Evolutionary conservation across 345 rosid genomes (phyloP).

Genomic region (Eucalyptus cloeziana): DNA sequence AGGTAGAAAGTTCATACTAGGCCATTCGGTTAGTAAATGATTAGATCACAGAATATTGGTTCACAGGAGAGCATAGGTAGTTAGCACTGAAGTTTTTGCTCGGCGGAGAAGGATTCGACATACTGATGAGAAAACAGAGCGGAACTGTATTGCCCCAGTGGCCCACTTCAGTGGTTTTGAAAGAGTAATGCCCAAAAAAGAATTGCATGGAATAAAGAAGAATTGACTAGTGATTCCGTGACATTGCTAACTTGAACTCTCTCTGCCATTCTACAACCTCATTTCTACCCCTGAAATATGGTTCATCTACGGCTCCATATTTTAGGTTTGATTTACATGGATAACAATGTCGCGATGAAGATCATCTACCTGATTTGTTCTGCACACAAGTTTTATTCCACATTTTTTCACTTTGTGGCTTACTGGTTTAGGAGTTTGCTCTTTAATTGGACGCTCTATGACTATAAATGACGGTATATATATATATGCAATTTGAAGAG

Average conservation of each 20-base stretch:
- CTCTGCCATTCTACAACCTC: no score
- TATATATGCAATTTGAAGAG: neutral
- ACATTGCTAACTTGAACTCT: conserved; percentile 50
- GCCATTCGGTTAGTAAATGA: neutral
- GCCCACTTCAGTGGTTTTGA: neutral
- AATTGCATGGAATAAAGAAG: neutral
- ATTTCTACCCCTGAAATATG: no score
- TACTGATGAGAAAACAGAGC: neutral
- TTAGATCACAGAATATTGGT: neutral
- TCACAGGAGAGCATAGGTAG: neutral
- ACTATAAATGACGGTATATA: neutral
- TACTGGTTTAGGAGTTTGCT: neutral
- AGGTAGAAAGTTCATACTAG: no score
- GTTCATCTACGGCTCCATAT: no score
- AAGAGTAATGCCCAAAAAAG: neutral
- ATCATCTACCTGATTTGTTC: neutral
- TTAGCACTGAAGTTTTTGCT: neutral
- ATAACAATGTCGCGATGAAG: neutral
- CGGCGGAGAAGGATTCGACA: no score
- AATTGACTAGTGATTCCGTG: neutral
- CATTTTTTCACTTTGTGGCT: neutral
- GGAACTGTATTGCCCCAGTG: neutral
- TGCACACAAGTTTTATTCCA: neutral
- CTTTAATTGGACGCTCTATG: neutral
- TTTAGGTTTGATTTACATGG: neutral